Conservation (phyloP, 2,329 filamentous ascomycete genomes). For the Xylaria hypoxylon region DNA sequence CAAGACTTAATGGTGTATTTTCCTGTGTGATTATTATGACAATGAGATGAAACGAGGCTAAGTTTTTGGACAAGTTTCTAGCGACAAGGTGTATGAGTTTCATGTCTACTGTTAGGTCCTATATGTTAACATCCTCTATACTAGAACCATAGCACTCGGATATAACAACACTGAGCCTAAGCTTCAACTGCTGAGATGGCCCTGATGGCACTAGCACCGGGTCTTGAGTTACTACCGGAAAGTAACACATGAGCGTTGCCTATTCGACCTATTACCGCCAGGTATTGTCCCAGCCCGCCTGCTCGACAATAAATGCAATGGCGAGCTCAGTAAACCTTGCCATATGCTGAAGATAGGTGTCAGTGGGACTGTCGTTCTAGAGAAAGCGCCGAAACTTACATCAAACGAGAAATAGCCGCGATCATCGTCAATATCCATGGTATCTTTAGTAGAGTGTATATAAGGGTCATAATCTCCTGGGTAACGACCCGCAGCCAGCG, state of each 20-base stretch:
- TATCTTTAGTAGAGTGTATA: slow-evolving; percentile 53
- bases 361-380: slow-evolving; percentile 22
- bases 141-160: neutral
- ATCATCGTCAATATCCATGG: slow-evolving; percentile 54
- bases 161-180: too few species aligned
- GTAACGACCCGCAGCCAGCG: slow-evolving; percentile 42
- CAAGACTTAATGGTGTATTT: neutral
- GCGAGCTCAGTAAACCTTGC: slow-evolving; percentile 56
- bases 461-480: slow-evolving; percentile 52
- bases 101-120: neutral
- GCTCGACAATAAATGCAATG: slow-evolving; percentile 55
- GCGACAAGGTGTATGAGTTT: neutral
- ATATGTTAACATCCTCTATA: too few species aligned
- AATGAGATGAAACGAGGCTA: neutral
- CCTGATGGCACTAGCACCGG: neutral
- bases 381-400: slow-evolving; percentile 42
- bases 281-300: slow-evolving; percentile 55
- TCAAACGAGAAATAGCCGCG: slow-evolving; percentile 55
- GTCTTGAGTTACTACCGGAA: neutral
- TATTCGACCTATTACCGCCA: slow-evolving; percentile 49
- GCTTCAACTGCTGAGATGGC: neutral
- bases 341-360: slow-evolving; percentile 50
- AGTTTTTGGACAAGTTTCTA: neutral
- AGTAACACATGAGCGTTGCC: neutral
- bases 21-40: neutral